Conservation (phyloP, 176 grass and related monocot species). For the Triticum dicoccoides region DNA sequence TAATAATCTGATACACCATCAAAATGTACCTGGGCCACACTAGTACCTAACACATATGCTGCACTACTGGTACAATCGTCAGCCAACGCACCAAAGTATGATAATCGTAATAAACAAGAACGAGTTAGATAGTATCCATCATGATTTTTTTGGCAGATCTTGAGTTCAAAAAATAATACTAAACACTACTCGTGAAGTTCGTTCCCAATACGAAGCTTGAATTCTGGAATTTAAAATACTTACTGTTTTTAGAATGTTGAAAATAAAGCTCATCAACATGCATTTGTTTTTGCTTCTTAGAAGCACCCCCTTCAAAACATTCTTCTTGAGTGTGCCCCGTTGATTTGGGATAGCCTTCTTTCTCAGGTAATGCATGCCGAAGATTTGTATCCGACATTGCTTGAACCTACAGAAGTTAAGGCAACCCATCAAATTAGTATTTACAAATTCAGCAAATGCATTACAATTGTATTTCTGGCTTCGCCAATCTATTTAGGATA, state of each 20-base stretch:
- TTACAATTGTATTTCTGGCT: not conserved
- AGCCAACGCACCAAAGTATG: not conserved
- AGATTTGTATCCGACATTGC: not conserved
- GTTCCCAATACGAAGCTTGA: not conserved
- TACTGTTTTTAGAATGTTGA: constrained; percentile 46
- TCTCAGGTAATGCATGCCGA: no score
- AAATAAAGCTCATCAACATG: constrained; percentile 60
- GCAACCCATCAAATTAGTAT: constrained; percentile 26
- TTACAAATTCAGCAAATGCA: constrained; percentile 12
- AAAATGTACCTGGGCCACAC: not conserved
- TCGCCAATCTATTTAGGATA: not conserved
- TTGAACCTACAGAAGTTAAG: not conserved
- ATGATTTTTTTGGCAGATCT: not conserved
- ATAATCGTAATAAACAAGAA: not conserved
- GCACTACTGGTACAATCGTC: not conserved
- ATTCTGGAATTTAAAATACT: constrained; percentile 41
- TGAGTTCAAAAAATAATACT: not conserved
- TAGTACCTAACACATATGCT: no score
- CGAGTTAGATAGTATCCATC: not conserved
- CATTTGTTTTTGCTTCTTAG: constrained; percentile 67
- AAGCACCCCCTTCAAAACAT: constrained; percentile 48
- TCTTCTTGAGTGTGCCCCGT: not conserved
- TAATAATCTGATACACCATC: not conserved
- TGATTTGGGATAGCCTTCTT: not conserved
- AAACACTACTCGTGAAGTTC: not conserved